Evolutionary conservation across 176 grass and related monocot genomes (phyloP).

Genomic region (Juncus inflexus): DNA sequence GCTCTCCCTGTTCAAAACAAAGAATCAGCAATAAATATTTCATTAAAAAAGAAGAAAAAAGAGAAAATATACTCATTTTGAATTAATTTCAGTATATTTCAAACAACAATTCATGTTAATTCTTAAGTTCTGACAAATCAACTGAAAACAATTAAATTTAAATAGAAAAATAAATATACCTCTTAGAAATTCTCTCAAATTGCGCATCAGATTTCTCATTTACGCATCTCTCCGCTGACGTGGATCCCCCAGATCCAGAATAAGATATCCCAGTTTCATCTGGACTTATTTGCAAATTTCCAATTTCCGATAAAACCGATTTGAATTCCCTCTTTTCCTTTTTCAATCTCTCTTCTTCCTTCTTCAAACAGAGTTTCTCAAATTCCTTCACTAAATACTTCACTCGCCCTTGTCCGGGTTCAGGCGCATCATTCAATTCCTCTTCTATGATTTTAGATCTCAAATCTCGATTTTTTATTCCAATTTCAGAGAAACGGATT

Average conservation of each 20-base stretch:
- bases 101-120: neutral
- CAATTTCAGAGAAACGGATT: neutral
- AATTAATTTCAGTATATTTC: no score
- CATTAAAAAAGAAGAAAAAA: neutral
- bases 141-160: neutral
- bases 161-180: constrained; percentile 18
- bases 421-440: constrained; percentile 7
- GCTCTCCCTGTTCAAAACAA: constrained; percentile 24
- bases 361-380: constrained; percentile 14
- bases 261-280: constrained; percentile 4
- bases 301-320: constrained; percentile 5
- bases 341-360: neutral
- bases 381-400: constrained; percentile 25
- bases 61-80: neutral
- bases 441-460: neutral
- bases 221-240: constrained; percentile 14
- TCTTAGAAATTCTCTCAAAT: constrained; percentile 24
- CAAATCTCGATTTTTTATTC: neutral
- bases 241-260: neutral
- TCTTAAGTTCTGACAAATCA: neutral
- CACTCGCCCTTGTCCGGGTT: constrained; percentile 19
- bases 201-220: neutral
- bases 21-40: neutral
- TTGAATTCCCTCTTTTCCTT: constrained; percentile 1
- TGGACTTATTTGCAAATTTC: neutral